Evolutionary conservation across 2,329 filamentous ascomycete species (phyloP), one percentile per base, ranked within the genome.

Genomic region (Pseudocercospora pini-densiflorae): DNA sequence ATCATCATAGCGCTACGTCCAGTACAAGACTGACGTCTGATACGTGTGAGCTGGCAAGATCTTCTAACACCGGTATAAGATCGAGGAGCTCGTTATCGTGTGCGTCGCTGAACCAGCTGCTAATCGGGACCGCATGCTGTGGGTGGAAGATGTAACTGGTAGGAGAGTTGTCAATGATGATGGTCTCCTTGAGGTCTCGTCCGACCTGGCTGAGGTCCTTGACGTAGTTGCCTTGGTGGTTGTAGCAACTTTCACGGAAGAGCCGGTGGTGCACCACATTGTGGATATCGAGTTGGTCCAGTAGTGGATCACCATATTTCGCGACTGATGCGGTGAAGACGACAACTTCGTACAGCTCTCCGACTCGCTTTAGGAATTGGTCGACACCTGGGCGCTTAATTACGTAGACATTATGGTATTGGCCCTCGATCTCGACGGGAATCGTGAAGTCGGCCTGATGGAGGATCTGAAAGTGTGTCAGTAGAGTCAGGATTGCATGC

Each of bases 101-200:
- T 68, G 95, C 95, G 82, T 99, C 95, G 72, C 94, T 97, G 83
- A 99, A 99, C 95, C 95, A 99, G 85, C 94, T 98, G 87, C 94
- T 97, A 83, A 99, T 99, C 27, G 95, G 95, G 59, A 99, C 94
- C 68, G 95, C 95, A 79, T 99, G 95, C 83, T 99, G 94, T 24
- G 95, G 95, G 79, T 99, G 95, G 87, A 99, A 99, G 76, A 99
- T 98, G 84, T 99, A 99, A 12, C 94, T 98, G 4, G 95, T 99
- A 2, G 95, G 95, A 55, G 95, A 98, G 82, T 99, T 99, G 84
- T 99, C 95, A 77, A 99, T 99, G 79, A 99, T 99, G 78, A 99
- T 99, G 21, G 94, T 99, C 78, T 99, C 94, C 80, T 93, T 92
- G 64, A 99, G 88, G 79, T 98, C 94, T 71, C 95, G 91, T 60